Base-by-base conservation (phyloP, 2,329 filamentous ascomycete species). In the Stemphylium lycopersici region DNA sequence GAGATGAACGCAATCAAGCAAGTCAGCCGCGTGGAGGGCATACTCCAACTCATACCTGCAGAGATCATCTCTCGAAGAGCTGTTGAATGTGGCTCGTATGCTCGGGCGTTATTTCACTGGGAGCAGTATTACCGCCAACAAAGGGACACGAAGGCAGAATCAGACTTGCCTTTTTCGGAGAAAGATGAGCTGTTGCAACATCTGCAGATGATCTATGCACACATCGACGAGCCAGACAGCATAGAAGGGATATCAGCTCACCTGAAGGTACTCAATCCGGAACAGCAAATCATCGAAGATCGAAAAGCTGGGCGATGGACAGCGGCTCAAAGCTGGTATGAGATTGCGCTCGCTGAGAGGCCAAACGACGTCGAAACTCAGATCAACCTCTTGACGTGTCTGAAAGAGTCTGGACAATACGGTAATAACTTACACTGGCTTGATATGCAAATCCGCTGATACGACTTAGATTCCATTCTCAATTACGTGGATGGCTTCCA, bases 201-300 rank as follows among this genome's bases (percentile, higher is more conserved):
- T 56, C 79, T 99, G 20, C 93, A 98, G 69, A 88, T 93, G 48
- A 96, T 99, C 15, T 99, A 99, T 74, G 91, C 91, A 1, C 90
- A 97, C 65, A 98, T 99, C 56, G 95, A 99, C 68, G 95, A 99
- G 66, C 96, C 95, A 0, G 95, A 99, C 74, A 93, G 93, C 1
- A 87, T 99, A 31, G 93, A 98, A 71, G 95, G 95, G 2, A 93
- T 99, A 56, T 96, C 93, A 1, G 87, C 91, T 16, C 90, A 95
- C 71, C 80, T 98, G 3, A 89, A 90, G 54, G 86, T 92, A 10
- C 80, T 98, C n/a, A 90, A 96, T 62, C 88, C 97, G 44, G 90
- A 96, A 56, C 93, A 97, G 71, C 93, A 98, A 71, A 89, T 97
- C 29, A 81, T 97, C 50, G 91, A 96, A 66, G 92, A 99, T 76